A percentile compares a stretch with the other conserved stretches of the same genome.
phyloP scores from a whole-genome alignment of 495 filamentous ascomycete species.

The Penicillium atrosanguineum region DNA sequence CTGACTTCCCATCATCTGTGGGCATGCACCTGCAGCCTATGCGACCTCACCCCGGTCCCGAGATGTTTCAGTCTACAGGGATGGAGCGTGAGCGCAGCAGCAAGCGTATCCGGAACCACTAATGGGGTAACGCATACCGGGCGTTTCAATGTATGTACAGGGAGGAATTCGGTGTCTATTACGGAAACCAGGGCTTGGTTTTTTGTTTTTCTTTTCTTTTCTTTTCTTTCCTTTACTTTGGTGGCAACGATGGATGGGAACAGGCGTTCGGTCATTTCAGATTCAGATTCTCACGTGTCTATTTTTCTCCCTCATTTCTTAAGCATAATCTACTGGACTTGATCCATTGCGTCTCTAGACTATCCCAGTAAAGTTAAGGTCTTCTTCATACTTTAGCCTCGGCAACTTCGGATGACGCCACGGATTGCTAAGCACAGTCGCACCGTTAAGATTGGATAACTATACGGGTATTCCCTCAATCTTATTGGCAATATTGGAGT shows the following conservation, averaged over 20 bases:
- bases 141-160: slow-evolving; percentile 1
- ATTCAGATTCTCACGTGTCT: slow-evolving; percentile 3
- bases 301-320: neutral
- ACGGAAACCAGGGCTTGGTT: neutral
- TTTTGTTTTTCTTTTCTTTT: neutral
- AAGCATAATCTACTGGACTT: neutral
- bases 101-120: slow-evolving; percentile 28
- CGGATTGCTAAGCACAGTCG: neutral
- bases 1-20: slow-evolving; percentile 39
- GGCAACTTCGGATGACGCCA: neutral
- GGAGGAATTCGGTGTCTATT: neutral
- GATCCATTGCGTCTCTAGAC: neutral
- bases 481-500: neutral
- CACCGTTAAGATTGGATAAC: neutral
- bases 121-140: neutral
- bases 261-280: neutral
- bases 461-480: neutral
- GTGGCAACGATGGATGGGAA: neutral
- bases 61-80: slow-evolving; percentile 22
- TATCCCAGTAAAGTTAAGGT: neutral
- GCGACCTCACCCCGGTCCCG: slow-evolving; percentile 5
- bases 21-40: slow-evolving; percentile 37
- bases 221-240: too few species aligned
- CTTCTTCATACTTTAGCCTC: neutral
- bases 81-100: slow-evolving; percentile 31